Conservation (phyloP, 352 stramenopile genomes). For the Phytopythium mirpurense region DNA sequence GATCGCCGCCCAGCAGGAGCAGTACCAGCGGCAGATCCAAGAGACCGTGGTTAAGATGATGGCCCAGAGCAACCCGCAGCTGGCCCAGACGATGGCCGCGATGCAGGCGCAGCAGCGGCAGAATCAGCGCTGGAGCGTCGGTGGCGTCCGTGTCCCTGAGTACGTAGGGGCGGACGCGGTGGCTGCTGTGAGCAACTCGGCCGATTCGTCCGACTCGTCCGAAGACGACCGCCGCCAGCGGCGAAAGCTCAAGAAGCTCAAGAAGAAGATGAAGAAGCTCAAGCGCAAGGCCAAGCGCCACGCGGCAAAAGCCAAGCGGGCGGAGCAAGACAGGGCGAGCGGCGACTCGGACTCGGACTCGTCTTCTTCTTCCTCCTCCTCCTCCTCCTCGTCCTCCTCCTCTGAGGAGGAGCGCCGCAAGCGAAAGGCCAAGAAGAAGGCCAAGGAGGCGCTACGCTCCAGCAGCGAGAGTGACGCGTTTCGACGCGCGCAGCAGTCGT, state of each 20-base stretch:
- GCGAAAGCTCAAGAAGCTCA: constrained; percentile 18
- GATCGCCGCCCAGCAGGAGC: background rate
- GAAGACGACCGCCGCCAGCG: constrained; percentile 12
- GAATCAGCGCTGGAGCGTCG: background rate
- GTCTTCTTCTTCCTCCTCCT: constrained; percentile 7
- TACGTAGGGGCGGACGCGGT: background rate
- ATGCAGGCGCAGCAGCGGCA: background rate
- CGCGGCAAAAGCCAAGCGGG: constrained; percentile 4
- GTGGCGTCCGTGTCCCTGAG: background rate
- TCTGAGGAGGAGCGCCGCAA: constrained; percentile 20
- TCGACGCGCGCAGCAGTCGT: background rate
- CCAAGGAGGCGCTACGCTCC: constrained; percentile 12
- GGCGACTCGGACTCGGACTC: constrained; percentile 11
- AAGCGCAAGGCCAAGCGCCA: constrained; percentile 15
- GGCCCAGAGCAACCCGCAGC: constrained; percentile 3
- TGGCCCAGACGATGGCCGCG: background rate
- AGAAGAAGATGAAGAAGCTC: constrained; percentile 20
- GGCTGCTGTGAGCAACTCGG: constrained; percentile 3
- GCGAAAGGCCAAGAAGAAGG: constrained; percentile 28
- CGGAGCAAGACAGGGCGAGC: background rate
- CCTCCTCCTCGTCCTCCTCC: constrained; percentile 10
- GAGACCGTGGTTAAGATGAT: constrained; percentile 3
- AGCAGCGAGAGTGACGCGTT: constrained; percentile 1
- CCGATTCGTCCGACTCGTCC: constrained; percentile 5
- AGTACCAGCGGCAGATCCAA: constrained; percentile 2